phyloP scores from a whole-genome alignment of 2,329 filamentous ascomycete species.

The Colletotrichum horii region DNA sequence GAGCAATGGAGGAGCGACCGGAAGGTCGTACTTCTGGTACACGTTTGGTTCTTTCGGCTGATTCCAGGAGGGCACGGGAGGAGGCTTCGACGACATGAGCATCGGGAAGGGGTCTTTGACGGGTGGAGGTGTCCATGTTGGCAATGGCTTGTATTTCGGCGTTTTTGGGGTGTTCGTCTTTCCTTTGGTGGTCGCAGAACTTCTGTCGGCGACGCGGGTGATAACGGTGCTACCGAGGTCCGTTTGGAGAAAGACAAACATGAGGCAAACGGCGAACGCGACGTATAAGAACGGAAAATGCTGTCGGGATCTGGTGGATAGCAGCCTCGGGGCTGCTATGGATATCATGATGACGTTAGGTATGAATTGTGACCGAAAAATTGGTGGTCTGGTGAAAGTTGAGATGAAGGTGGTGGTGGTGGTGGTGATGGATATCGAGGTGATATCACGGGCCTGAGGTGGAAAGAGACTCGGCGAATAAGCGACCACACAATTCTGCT shows the following conservation, averaged over 20 bases:
- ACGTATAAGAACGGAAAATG: neutral
- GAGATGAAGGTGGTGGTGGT: neutral
- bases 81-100: conserved; percentile 38
- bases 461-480: neutral
- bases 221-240: neutral
- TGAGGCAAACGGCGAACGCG: neutral
- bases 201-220: neutral
- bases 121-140: conserved; percentile 35
- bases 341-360: neutral
- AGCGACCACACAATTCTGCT: neutral
- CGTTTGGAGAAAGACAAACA: neutral
- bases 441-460: neutral
- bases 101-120: conserved; percentile 48
- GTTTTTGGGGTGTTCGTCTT: neutral
- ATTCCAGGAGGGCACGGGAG: conserved; percentile 52
- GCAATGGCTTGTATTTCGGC: conserved; percentile 10
- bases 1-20: conserved; percentile 53
- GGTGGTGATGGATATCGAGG: neutral
- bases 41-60: conserved; percentile 35
- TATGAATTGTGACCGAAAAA: neutral
- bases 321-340: conserved; percentile 1
- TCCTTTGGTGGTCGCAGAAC: neutral
- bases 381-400: neutral
- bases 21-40: conserved; percentile 42
- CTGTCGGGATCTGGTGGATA: neutral